Percentiles rank a stretch among this genome's conserved stretches.
These are phyloP conservation scores for Saxispiralis lemnorum DNA, from an alignment of 495 filamentous ascomycete species.

Conservation along the genomic window DNA sequence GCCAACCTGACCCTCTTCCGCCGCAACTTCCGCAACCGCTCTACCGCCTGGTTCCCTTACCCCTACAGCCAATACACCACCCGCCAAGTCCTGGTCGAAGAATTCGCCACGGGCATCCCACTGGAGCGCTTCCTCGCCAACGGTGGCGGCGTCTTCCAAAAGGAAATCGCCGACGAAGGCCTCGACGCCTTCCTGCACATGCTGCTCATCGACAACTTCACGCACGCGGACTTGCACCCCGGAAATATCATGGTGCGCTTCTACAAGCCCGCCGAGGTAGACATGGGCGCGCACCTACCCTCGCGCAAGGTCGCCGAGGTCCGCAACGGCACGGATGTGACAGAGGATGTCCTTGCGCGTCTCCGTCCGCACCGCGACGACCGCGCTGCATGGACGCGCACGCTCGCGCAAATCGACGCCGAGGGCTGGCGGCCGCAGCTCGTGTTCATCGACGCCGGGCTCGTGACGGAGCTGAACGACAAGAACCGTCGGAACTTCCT, in stretches of 20 bases:
- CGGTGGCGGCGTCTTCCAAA: conserved; percentile 81
- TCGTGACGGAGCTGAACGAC: conserved; percentile 84
- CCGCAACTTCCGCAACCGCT: conserved; percentile 71
- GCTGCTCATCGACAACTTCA: conserved; percentile 94
- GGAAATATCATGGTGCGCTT: conserved; percentile 99
- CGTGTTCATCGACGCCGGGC: conserved; percentile 93
- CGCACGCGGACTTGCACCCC: conserved; percentile 95
- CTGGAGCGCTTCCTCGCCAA: conserved; percentile 75
- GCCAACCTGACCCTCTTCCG: conserved; percentile 81
- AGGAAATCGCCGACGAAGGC: conserved; percentile 87
- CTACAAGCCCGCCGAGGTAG: conserved; percentile 62
- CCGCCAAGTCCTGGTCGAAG: conserved; percentile 80
- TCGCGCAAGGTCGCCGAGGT: conserved; percentile 12
- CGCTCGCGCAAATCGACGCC: conserved; percentile 59
- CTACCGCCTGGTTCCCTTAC: conserved; percentile 89
- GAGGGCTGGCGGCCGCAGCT: conserved; percentile 89
- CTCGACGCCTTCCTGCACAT: conserved; percentile 96
- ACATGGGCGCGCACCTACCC: conserved; percentile 29
- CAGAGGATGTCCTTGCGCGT: conserved; percentile 64
- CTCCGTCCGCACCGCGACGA: conserved; percentile 54
- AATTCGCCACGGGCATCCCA: conserved; percentile 88
- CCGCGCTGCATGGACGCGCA: conserved; percentile 48
- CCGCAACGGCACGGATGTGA: conserved; percentile 48
- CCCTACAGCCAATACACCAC: conserved; percentile 85
- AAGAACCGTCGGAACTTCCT: conserved; percentile 81